Evolutionary conservation across 1,284 basidiomycete species (phyloP).

Genomic region (Hemileia vastatrix): DNA sequence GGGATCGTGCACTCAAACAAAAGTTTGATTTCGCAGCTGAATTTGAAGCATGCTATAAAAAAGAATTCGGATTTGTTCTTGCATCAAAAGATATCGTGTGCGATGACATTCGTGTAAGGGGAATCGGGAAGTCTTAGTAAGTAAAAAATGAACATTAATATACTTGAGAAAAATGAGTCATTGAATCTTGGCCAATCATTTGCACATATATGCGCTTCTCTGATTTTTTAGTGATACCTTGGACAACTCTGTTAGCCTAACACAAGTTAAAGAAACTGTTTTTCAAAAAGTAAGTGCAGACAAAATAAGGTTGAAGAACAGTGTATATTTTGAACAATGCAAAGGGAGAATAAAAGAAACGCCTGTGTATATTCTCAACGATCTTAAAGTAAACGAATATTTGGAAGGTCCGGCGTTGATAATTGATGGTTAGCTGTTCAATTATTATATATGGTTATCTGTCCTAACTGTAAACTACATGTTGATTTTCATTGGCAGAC

Average conservation of each 20-base stretch:
- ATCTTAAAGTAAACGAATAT: not conserved
- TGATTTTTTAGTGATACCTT: not conserved
- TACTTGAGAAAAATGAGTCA: not conserved
- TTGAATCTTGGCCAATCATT: too few relatives aligned
- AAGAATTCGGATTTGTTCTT: conserved; percentile 18
- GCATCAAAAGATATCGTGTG: conserved; percentile 10
- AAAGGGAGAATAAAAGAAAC: conserved; percentile 2
- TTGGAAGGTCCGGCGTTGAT: conserved; percentile 15
- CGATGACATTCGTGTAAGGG: conserved; percentile 20
- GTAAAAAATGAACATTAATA: not conserved
- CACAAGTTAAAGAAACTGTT: not conserved
- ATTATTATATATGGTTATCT: too few relatives aligned
- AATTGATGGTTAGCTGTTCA: conserved; percentile 14
- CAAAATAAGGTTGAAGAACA: not conserved
- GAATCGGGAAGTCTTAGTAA: conserved; percentile 20
- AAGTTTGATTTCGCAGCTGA: conserved; percentile 3
- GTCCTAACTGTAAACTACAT: not conserved
- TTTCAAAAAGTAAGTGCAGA: not conserved
- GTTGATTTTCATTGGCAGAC: not conserved
- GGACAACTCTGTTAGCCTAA: not conserved
- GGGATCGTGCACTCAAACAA: not conserved
- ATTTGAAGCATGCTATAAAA: conserved; percentile 6
- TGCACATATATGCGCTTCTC: too few relatives aligned
- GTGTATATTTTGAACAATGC: conserved; percentile 10
- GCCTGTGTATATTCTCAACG: not conserved